These are phyloP conservation scores for Candida tropicalis DNA, from an alignment of 1,139 yeast species.

Conservation along the genomic window DNA sequence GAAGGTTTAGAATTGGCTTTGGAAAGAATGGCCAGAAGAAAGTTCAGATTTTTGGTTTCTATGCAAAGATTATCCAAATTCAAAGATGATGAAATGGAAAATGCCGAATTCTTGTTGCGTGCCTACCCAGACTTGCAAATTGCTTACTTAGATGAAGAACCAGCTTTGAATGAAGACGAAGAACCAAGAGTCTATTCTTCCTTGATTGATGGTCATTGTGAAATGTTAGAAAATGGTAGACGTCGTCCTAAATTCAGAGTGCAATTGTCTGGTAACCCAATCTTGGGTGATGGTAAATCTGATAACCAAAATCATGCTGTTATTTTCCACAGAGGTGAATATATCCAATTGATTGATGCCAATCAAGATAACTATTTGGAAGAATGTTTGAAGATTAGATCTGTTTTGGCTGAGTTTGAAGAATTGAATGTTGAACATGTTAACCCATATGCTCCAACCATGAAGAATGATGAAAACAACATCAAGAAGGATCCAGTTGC, in stretches of 20 bases:
- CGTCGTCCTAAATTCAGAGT: slow-evolving; percentile 46
- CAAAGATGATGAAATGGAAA: slow-evolving; percentile 70
- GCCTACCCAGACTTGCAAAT: slow-evolving; percentile 52
- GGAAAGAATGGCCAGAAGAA: slow-evolving; percentile 99
- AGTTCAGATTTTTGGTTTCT: slow-evolving; percentile 81
- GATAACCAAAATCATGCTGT: slow-evolving; percentile 58
- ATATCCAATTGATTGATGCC: slow-evolving; percentile 56
- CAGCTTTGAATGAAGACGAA: slow-evolving; percentile 78
- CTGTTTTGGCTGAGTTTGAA: slow-evolving; percentile 53
- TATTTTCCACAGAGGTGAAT: slow-evolving; percentile 55
- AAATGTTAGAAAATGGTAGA: slow-evolving; percentile 34
- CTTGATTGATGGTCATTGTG: slow-evolving; percentile 49
- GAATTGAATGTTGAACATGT: slow-evolving; percentile 51
- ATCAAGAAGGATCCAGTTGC: slow-evolving; percentile 54
- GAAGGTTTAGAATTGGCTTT: slow-evolving; percentile 50
- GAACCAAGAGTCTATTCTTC: slow-evolving; percentile 66
- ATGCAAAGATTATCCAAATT: slow-evolving; percentile 77
- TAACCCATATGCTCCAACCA: slow-evolving; percentile 53
- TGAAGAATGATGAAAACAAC: slow-evolving; percentile 42
- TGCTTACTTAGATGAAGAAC: slow-evolving; percentile 42
- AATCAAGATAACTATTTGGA: slow-evolving; percentile 60
- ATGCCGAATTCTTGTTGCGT: slow-evolving; percentile 37
- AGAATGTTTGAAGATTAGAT: slow-evolving; percentile 57
- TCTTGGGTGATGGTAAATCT: slow-evolving; percentile 59
- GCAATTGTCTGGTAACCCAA: slow-evolving; percentile 54